Base-by-base conservation (phyloP, 2,329 filamentous ascomycete species). In the Elsinoe batatas region DNA sequence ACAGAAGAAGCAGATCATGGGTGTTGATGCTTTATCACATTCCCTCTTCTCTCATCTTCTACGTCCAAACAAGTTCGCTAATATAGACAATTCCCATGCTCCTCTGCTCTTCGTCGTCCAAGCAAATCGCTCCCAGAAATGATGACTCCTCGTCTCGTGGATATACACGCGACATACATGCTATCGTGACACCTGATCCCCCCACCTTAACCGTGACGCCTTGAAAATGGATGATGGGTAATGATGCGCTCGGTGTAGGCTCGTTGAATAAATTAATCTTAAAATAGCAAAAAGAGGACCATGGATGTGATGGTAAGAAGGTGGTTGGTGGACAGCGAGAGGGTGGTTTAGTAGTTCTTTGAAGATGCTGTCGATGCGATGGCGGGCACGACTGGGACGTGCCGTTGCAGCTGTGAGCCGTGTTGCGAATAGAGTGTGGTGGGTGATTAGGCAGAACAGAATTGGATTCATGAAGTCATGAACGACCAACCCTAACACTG, bases 81-180 rank as follows among this genome's bases (percentile, higher is more conserved):
- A 49, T 49, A 49, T 49, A 49, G 44, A 49, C 44, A 49, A 33
- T n/a, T n/a, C 43, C 22, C 11, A n/a, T 49, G 10, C 10, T 49
- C 30, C 32, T 33, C 17, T n/a, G 10, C 32, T 36, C 44, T 2
- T 30, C 40, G 8, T 44, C 40, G 40, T 22, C 30, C 20, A 51
- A 18, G 18, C 8, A 18, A 13, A 12, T 18, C 15, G 26, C 32
- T 18, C 32, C 47, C 47, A 51, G 26, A 30, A 30, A 38, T 51
- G 47, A 51, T 51, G n/a, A 18, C 40, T 44, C 40, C 40, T 22
- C 30, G 13, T 36, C 26, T 36, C 33, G 33, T 51, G 26, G 22
- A 51, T 22, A 38, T 51, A 51, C 47, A 51, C 47, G 32, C 18
- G 47, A 17, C 32, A 12, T 33, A 51, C 47, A 51, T 51, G 47